These are phyloP conservation scores for Agaricus blazei DNA, from an alignment of 768 basidiomycete genomes.

Conservation along the genomic window DNA sequence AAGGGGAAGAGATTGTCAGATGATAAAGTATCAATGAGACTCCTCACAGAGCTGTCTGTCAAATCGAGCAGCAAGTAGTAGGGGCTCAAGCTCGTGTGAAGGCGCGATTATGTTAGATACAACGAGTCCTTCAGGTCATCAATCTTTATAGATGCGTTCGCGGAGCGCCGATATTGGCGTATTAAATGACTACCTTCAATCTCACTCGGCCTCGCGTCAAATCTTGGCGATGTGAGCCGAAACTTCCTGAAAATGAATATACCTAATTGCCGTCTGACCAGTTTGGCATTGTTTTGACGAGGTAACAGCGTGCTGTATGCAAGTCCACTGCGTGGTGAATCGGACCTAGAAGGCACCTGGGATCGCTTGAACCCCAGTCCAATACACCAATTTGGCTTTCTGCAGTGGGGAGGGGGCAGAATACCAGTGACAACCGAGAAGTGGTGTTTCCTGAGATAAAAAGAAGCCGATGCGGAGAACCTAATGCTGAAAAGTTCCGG, in stretches of 20 bases:
- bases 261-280: constrained; percentile 1
- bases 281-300: neutral
- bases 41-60: constrained; percentile 12
- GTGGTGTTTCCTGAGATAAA: neutral
- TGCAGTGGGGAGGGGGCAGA: neutral
- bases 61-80: constrained; percentile 6
- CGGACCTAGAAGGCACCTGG: neutral
- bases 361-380: too few species aligned
- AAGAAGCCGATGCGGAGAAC: neutral
- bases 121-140: neutral
- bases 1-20: constrained; percentile 11
- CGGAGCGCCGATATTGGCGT: constrained; percentile 4
- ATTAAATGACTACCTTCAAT: neutral
- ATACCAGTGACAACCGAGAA: too few species aligned
- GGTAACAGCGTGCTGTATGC: neutral
- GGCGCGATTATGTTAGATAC: neutral
- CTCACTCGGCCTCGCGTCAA: constrained; percentile 3
- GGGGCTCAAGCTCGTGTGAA: neutral
- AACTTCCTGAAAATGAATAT: neutral
- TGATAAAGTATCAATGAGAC: constrained; percentile 13
- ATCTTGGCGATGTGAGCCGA: constrained; percentile 1
- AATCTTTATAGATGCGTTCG: neutral
- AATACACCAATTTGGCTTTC: neutral
- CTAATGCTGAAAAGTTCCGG: constrained; percentile 14
- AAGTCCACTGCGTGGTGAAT: neutral